Evolutionary conservation across 2,329 filamentous ascomycete species (phyloP), one percentile per base, ranked within the genome.

Genomic region (Penicillium sclerotiorum): DNA sequence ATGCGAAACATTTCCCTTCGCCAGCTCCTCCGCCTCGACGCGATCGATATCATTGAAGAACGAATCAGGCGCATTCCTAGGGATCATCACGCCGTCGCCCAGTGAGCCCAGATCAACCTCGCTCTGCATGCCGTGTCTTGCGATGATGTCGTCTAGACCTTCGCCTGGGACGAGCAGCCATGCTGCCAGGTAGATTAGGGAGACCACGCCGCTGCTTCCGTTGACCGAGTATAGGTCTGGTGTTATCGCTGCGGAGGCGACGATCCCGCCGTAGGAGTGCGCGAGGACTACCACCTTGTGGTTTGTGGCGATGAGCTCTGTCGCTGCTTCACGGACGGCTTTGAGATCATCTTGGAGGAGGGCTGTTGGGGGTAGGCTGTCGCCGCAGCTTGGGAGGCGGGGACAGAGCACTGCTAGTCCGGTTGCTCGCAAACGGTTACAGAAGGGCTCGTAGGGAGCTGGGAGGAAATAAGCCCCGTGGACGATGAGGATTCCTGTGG

Each of bases 391-490:
- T 20, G 48, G 48, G 12, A 50, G 48, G 8, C 42, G 36, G 2
- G 48, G 48, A n/a, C 42, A 45, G 17, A 27, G 30, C 7, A 50
- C 48, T 8, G 21, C 20, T 13, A 46, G 32, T 5, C 43, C 42
- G 2, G 42, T 30, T 21, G 42, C n/a, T 12, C 20, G 21, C 11
- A 54, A 30, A 5, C 22, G 40, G 41, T 40, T 13, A 17, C 22
- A 38, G 17, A 54, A 51, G 11, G 21, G 18, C 17, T 45, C 22
- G 42, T 43, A 54, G 7, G 52, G 40, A 5, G 35, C 8, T 7
- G 48, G 52, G 22, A 50, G 47, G 45, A 54, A 51, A 27, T 54
- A 54, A 17, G 32, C 48, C 6, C 52, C 52, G 22, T 50, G 48
- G 22, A 54, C 38, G 15, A 51, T 54, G 20, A 54, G 48, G 17